phyloP scores from a whole-genome alignment of 176 grass and related monocot species.

The Otatea glauca region DNA sequence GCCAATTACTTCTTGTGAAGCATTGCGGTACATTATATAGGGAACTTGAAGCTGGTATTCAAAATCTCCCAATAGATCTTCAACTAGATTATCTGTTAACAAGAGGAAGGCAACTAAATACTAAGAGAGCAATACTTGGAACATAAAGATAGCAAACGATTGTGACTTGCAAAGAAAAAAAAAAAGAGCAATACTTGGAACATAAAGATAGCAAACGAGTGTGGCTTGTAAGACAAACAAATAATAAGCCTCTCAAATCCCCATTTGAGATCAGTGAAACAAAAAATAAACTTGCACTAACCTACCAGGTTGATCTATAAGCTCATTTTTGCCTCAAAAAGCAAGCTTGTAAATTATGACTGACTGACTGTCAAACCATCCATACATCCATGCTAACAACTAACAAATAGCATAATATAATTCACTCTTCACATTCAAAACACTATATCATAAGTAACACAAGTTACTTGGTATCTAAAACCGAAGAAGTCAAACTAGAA shows the following conservation, averaged over 20 bases:
- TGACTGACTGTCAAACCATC: not conserved
- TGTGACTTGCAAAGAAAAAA: not conserved
- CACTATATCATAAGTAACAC: not conserved
- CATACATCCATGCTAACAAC: not conserved
- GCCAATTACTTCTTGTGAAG: conserved; percentile 68
- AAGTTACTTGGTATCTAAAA: not conserved
- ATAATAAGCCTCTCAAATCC: not conserved
- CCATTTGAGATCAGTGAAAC: not conserved
- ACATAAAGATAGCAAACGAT: not conserved
- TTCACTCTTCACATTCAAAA: not conserved
- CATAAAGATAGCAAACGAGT: not conserved
- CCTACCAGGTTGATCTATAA: not conserved
- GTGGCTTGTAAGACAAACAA: not conserved
- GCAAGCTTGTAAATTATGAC: not conserved
- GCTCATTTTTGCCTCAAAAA: not conserved
- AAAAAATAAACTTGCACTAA: not conserved
- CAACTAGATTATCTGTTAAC: conserved; percentile 65
- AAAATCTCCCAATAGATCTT: conserved; percentile 70
- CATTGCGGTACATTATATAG: conserved; percentile 71
- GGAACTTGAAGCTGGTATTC: conserved; percentile 66
- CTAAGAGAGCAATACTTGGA: conserved; percentile 8
- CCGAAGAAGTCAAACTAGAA: not conserved
- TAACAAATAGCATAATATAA: not conserved
- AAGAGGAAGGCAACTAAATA: conserved; percentile 19
- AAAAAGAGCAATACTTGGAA: conserved; percentile 11